Conservation (phyloP, 495 filamentous ascomycete genomes). For the Gamarada debralockiae region DNA sequence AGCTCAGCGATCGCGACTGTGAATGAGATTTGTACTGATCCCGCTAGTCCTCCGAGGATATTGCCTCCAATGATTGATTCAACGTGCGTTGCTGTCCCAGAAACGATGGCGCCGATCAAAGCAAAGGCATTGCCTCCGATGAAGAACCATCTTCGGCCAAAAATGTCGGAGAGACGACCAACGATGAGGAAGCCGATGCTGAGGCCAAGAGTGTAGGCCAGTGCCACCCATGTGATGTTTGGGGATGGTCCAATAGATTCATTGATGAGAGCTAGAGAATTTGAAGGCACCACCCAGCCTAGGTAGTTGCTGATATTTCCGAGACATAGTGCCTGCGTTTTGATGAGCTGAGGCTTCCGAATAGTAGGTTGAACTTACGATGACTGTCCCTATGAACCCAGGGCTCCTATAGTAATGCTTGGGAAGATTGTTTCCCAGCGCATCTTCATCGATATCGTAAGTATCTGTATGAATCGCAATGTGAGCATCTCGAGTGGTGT, state of each 20-base stretch:
- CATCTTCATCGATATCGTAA: constrained; percentile 10
- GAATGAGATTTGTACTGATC: constrained; percentile 37
- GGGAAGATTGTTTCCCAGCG: constrained; percentile 6
- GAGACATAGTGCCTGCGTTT: constrained; percentile 3
- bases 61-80: constrained; percentile 31
- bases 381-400: constrained; percentile 7
- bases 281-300: constrained; percentile 5
- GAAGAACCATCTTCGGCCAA: constrained; percentile 28
- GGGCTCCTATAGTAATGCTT: constrained; percentile 8
- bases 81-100: constrained; percentile 31
- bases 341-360: not conserved
- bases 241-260: constrained; percentile 31
- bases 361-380: not conserved
- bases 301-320: constrained; percentile 8
- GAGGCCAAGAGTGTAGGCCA: constrained; percentile 29
- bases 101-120: constrained; percentile 28
- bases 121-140: constrained; percentile 20
- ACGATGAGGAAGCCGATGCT: constrained; percentile 22
- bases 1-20: constrained; percentile 21
- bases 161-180: constrained; percentile 29
- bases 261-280: constrained; percentile 21
- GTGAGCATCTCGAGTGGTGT: not conserved
- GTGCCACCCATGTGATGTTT: constrained; percentile 33
- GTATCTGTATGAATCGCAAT: constrained; percentile 8
- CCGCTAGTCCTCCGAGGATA: constrained; percentile 27